Evolutionary conservation across 2,329 filamentous ascomycete genomes (phyloP), one percentile per base, ranked within the genome.

Genomic region (Tolypocladium endophyticum): DNA sequence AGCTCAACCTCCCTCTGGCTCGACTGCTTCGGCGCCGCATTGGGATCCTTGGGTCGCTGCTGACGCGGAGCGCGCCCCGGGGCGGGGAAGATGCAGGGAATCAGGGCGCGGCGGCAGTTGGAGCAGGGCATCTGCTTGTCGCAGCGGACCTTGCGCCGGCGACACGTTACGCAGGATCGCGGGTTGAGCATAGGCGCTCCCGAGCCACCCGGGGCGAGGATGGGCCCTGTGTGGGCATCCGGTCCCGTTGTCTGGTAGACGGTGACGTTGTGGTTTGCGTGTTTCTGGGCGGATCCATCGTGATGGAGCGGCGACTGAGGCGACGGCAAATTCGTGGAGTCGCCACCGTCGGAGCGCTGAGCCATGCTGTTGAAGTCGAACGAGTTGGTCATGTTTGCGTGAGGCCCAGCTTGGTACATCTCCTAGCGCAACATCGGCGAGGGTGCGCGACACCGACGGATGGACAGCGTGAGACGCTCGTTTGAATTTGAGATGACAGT

Each of bases 111-210:
- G 50, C 82, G 82, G 71, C 88, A 92, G 71, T 92, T 91, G 66
- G 84, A 84, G 72, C 88, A 92, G 20, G 88, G 87, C 77, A 89
- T 84, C 67, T 83, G 80, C 76, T 91, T 91, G 76, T 92, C 87
- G 78, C 88, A 92, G 67, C 87, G 87, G 59, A 92, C 88, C 72
- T 89, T 88, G 62, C 86, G 77, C 53, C 78, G 76, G 14, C 78
- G 74, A 62, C 78, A 81, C 45, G 77, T 80, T 23, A 81, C 77
- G 64, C 78, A 80, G 62, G 77, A 80, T 61, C 78, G 73, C 36
- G 78, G 78, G 62, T 80, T 80, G 55, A 79, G 61, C 43, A 71
- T 71, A 8, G 73, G 72, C 28, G 65, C 58, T 55, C 68, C 61
- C 47, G 68, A 69, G 62, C 71, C 68, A 43, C 64, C 71, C n/a